Base-by-base conservation (phyloP, 192 early-diverging fungal species). In the Lobosporangium transversale region DNA sequence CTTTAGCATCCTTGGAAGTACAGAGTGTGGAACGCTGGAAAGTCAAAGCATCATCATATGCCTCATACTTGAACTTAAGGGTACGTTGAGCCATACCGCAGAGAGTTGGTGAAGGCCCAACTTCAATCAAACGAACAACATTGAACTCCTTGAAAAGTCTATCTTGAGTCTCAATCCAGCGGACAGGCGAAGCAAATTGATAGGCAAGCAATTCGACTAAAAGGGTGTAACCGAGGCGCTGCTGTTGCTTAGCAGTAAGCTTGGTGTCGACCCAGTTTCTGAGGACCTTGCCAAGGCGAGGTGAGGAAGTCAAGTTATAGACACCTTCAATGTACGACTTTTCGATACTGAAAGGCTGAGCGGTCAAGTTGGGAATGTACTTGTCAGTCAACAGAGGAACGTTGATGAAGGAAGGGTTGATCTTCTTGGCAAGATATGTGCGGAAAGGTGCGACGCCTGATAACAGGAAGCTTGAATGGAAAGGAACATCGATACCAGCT, bases 301-400 rank as follows among this genome's bases (percentile, higher is more conserved):
- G 74, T 40, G 91, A 93, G 52, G 89, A 85, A 31, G 95, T 97
- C 58, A 86, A 69, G 27, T 85, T 71, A 73, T 88, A 84, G 1
- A 95, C 92, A 40, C 79, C 70, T 54, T 89, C 82, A 68, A 97
- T 85, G 83, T 97, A 98, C 14, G 76, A 79, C 79, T 88, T 89
- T 32, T 85, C 82, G 32, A 93, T 84, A 47, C 84, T 88, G 85
- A 98, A 97, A 32, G 97, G 95, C 74, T 87, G 62, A 24, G 93
- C 95, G 48, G 94, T 96, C 68, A 98, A 84, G 80, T 98, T 98
- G 40, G 97, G 97, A 78, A 98, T 95, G 76, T 97, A 98, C 71
- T 91, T 91, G 74, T 87, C 89, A 66, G 89, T 81, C 59, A 98
- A 88, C 50, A 91, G 84, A 62, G 81, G 79, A 37, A 95, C 93